Evolutionary conservation across 148 eudicot species (phyloP), one percentile per base, ranked within the genome.

Genomic region (Fagopyrum homotropicum): DNA sequence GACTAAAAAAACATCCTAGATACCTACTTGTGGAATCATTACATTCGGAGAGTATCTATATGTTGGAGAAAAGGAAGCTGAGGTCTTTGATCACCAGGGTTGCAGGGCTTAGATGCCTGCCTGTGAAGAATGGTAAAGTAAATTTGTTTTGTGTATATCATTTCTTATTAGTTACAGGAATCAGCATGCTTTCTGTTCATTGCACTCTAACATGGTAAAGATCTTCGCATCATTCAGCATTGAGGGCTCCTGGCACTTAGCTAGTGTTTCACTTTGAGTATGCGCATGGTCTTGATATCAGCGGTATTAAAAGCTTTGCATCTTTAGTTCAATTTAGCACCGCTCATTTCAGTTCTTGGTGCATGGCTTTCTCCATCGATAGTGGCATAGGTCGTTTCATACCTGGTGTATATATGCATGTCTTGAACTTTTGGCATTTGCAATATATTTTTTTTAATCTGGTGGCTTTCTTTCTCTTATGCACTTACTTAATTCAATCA

Each of bases 401-500:
- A 57, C 63, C 63, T 19, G 63, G 63, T 57, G 22, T 12, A 26
- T 60, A 60, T 60, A 10, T 29, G 69, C 45, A 63, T 66, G 17
- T 12, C 8, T 66, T 66, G 46, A 43, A 43, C 15, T 35, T 66
- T 66, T 35, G 16, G n/a, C 19, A 17, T 66, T 66, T 45, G 19
- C 47, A 40, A 35, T 66, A 40, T 0, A 4, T 15, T 14, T 3
- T 40, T 43, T 12, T 66, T 66, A 2, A 66, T 45, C 47, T 12
- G 8, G 40, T 40, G 9, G 51, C 43, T 74, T 69, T 40, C 51
- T 61, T 7, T 19, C 19, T 11, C 69, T 55, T 52, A 72, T 74
- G 2, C 44, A 35, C 45, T 72, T 17, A 57, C 29, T 19, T 57
- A 57, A 57, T 57, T 7, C 43, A 44, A 5, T 64, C 83, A 91